phyloP scores from a whole-genome alignment of 2,329 filamentous ascomycete genomes.

The Nigrospora sphaerica region DNA sequence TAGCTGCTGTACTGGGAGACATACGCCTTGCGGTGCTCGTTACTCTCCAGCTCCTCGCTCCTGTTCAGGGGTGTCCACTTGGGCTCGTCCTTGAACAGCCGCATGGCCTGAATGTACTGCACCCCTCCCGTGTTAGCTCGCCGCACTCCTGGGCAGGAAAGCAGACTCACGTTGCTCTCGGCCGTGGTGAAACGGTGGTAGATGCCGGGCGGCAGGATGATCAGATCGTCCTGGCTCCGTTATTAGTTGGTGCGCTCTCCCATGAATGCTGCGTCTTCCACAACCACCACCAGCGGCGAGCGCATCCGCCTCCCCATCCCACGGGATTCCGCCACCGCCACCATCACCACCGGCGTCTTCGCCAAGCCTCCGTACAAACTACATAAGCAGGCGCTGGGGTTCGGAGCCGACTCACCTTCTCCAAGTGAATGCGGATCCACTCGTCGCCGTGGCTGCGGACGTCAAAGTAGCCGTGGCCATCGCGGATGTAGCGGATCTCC shows the following conservation, averaged over 20 bases:
- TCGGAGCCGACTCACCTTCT: slow-evolving; percentile 48
- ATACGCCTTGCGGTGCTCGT: slow-evolving; percentile 74
- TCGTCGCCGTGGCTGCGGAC: slow-evolving; percentile 75
- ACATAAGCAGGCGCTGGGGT: background rate
- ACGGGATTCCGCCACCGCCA: background rate
- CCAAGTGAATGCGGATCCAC: slow-evolving; percentile 81
- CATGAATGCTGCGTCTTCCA: too few species aligned
- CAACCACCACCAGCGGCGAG: too few species aligned
- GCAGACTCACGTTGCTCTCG: slow-evolving; percentile 72
- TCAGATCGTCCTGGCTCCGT: slow-evolving; percentile 58
- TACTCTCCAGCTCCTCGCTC: slow-evolving; percentile 66
- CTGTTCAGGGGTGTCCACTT: slow-evolving; percentile 96
- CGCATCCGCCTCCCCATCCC: background rate
- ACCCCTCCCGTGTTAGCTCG: background rate
- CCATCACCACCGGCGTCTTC: background rate
- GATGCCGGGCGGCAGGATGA: slow-evolving; percentile 90
- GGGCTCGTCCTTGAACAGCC: slow-evolving; percentile 95
- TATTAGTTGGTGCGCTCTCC: background rate
- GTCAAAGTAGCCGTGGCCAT: slow-evolving; percentile 87
- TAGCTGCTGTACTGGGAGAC: slow-evolving; percentile 37
- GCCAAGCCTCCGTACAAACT: background rate
- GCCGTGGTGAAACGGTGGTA: slow-evolving; percentile 98
- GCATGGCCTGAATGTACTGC: slow-evolving; percentile 91
- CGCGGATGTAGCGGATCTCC: slow-evolving; percentile 92
- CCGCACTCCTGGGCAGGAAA: background rate